A percentile compares a stretch with the other conserved stretches of the same genome.
Conservation (phyloP, 805 yeast genomes). For the Schizosaccharomyces lindneri region DNA sequence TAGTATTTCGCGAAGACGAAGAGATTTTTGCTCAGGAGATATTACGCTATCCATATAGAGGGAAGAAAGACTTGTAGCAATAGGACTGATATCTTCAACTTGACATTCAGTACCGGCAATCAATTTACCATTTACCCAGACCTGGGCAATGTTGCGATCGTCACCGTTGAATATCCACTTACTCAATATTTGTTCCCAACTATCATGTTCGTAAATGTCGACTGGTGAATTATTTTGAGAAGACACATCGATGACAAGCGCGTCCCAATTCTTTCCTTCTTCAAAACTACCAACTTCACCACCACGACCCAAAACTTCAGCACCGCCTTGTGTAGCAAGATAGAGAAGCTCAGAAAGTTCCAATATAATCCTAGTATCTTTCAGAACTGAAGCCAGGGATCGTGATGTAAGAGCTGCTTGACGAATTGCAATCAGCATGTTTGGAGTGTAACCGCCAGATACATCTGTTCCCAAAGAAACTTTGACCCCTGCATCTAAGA, state of each 20-base stretch:
- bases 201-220: slow-evolving; percentile 32
- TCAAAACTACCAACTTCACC: slow-evolving; percentile 42
- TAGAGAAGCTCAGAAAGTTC: slow-evolving; percentile 47
- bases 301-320: slow-evolving; percentile 39
- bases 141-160: slow-evolving; percentile 59
- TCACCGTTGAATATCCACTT: slow-evolving; percentile 91
- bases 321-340: slow-evolving; percentile 79
- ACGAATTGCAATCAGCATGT: slow-evolving; percentile 38
- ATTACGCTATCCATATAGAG: too few species aligned
- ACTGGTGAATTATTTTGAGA: slow-evolving; percentile 27
- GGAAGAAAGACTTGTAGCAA: too few species aligned
- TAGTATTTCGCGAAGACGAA: too few species aligned
- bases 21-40: too few species aligned
- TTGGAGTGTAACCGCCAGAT: slow-evolving; percentile 51
- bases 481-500: slow-evolving; percentile 38
- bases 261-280: slow-evolving; percentile 62
- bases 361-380: slow-evolving; percentile 24
- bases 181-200: slow-evolving; percentile 35
- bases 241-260: slow-evolving; percentile 46
- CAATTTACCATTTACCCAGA: slow-evolving; percentile 58
- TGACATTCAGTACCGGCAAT: slow-evolving; percentile 16
- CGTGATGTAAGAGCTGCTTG: slow-evolving; percentile 51
- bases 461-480: slow-evolving; percentile 67
- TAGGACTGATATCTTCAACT: too few species aligned
- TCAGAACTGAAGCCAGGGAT: slow-evolving; percentile 26